Base-by-base conservation (phyloP, 106 monocot species). In the Dendrobium huoshanense region DNA sequence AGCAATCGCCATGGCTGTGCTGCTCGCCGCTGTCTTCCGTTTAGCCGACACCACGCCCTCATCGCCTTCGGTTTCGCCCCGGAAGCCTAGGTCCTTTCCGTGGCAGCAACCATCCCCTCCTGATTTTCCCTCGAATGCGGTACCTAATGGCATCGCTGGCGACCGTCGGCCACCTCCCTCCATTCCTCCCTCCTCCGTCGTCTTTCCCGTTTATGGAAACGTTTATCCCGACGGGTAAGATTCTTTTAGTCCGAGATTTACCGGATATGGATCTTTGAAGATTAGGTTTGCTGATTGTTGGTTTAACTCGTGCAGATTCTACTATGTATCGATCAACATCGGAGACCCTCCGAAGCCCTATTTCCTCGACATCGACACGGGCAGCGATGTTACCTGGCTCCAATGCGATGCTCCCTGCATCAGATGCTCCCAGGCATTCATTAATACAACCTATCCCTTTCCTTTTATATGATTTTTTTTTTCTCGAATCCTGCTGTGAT, bases 311-410 rank as follows among this genome's bases (percentile, higher is more conserved):
- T 45, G 73, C 81, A 90, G 90, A 76, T 8, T 86, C 43, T 90
- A 84, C 85, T 88, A 81, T 58, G 88, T 80, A 44, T 41, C 79
- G 77, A 85, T 99, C 87, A 84, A 20, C 81, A 90, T 99, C 56
- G 98, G 98, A 7, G 81, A 91, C 15, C 97, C 97, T 17, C 94
- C 94, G 67, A 92, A 82, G 81, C 92, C 95, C 49, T 99, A 99
- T 80, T 99, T 89, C 83, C 85, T 99, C 41, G 95, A 95, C 75
- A 85, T 99, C 9, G 98, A 99, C 83, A 93, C 94, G 37, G 97
- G 97, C n/a, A 98, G 97, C 89, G 97, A 94, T 78, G 87, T 98
- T 72, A 92, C 94, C 59, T 98, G 97, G 97, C 74, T 98, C 74
- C 97, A 98, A 72, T 98, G 97, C 85, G 92, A 94, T 85, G 97